Evolutionary conservation across 345 rosid species (phyloP), one percentile per base, ranked within the genome.

Genomic region (Crucihimalaya himalaica): DNA sequence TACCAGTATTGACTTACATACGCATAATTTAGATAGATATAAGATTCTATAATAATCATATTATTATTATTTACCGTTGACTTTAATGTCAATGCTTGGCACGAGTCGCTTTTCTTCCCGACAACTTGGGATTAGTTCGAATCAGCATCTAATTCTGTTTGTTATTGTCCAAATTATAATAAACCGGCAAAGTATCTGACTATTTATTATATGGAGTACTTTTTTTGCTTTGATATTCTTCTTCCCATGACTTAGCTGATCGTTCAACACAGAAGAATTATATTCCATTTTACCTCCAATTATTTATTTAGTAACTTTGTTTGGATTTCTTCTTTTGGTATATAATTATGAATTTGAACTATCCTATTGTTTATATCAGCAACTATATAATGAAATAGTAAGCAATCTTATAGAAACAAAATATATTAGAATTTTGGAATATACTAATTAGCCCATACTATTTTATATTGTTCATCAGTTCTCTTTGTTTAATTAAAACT

Each of bases 81-180:
- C 66, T 54, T 34, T 11, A 54, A 69, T 61, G 75, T 69, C 70
- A 76, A 69, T 56, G 63, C 42, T 46, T 62, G 61, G 13, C 46
- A 52, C 19, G 10, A 55, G 37, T 45, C 57, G 54, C 46, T 63
- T 63, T 60, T 69, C 45, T 55, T 37, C 31, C 71, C 80, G 66
- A 76, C 75, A 70, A 63, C 80, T 63, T 70, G 55, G 66, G 75
- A 76, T 76, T 70, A 70, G 71, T 37, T 63, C 66, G 75, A 76
- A 76, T 76, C 80, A 76, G 75, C 75, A 76, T 70, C 71, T 46
- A 70, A 19, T 63, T 70, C 59, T 14, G 2, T 51, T 47, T 55
- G 52, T 25, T 18, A n/a, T 47, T 52, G 25, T 53, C 16, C 23
- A 8, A 11, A 40, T 13, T 50, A 10, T 15, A 67, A 13, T 55